Conservation (phyloP, 306 rosid species). For the Crotalaria pallida region DNA sequence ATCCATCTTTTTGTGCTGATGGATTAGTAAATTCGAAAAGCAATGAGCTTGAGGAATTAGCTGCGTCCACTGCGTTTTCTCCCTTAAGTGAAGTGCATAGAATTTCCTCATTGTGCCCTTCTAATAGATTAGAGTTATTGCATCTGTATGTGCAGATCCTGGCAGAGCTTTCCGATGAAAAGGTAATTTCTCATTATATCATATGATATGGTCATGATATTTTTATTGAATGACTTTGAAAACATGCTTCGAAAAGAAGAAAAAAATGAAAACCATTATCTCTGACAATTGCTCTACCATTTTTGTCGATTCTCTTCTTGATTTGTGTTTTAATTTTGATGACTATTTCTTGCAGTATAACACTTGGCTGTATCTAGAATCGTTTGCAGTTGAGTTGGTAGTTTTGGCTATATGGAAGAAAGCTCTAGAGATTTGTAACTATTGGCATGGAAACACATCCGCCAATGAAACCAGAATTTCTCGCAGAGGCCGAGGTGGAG, state of each 20-base stretch:
- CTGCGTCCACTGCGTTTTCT: constrained; percentile 30
- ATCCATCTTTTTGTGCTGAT: constrained; percentile 26
- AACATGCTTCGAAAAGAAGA: not conserved
- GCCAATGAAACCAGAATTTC: constrained; percentile 25
- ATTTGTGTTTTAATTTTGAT: constrained; percentile 10
- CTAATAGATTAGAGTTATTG: constrained; percentile 54
- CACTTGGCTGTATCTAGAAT: constrained; percentile 50
- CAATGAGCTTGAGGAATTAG: constrained; percentile 21
- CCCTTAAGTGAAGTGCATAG: constrained; percentile 48
- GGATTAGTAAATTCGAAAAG: constrained; percentile 26
- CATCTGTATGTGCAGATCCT: constrained; percentile 63
- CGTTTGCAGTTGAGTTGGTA: constrained; percentile 78
- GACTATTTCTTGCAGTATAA: constrained; percentile 50
- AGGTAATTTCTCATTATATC: constrained; percentile 36
- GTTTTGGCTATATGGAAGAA: constrained; percentile 89
- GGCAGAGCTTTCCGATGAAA: constrained; percentile 60
- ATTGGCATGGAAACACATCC: constrained; percentile 51
- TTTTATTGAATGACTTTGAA: not conserved
- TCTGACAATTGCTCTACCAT: not conserved
- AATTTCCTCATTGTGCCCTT: constrained; percentile 52
- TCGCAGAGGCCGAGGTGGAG: constrained; percentile 29
- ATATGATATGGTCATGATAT: not conserved
- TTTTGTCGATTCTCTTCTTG: not conserved
- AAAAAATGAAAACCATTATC: not conserved
- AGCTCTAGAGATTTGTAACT: constrained; percentile 51